Evolutionary conservation across 345 rosid species (phyloP).

Genomic region (Firmiana major): DNA sequence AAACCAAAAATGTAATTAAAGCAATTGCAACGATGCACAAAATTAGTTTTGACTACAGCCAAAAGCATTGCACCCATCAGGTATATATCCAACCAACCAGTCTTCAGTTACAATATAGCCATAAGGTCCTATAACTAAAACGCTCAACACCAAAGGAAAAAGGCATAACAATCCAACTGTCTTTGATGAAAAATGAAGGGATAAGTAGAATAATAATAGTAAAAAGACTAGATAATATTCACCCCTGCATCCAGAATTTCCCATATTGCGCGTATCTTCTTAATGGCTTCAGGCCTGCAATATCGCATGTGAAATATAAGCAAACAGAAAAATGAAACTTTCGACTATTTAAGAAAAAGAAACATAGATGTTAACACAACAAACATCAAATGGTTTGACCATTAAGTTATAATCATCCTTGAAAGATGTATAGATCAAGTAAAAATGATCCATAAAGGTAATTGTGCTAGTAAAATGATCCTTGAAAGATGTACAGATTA

Average conservation of each 20-base stretch:
- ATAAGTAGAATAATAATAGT: not conserved
- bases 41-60: conserved; percentile 19
- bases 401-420: not conserved
- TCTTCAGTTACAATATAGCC: conserved; percentile 30
- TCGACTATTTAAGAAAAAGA: not conserved
- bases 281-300: conserved; percentile 38
- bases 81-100: conserved; percentile 18
- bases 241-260: conserved; percentile 60
- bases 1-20: not conserved
- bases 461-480: not conserved
- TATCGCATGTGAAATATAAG: not conserved
- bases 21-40: not conserved
- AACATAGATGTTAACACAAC: not conserved
- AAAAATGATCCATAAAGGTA: not conserved
- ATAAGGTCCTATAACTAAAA: conserved; percentile 17
- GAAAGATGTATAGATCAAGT: not conserved
- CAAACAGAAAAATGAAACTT: not conserved
- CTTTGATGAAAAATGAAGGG: conserved; percentile 5
- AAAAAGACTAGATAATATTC: conserved; percentile 42
- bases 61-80: conserved; percentile 12
- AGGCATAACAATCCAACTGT: conserved; percentile 23
- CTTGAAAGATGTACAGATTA: not conserved
- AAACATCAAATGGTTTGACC: not conserved
- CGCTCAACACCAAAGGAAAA: not conserved
- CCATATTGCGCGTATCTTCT: conserved; percentile 23